These are phyloP conservation scores for Limonomyces culmigenus DNA, from an alignment of 1,284 basidiomycete genomes.

Conservation along the genomic window DNA sequence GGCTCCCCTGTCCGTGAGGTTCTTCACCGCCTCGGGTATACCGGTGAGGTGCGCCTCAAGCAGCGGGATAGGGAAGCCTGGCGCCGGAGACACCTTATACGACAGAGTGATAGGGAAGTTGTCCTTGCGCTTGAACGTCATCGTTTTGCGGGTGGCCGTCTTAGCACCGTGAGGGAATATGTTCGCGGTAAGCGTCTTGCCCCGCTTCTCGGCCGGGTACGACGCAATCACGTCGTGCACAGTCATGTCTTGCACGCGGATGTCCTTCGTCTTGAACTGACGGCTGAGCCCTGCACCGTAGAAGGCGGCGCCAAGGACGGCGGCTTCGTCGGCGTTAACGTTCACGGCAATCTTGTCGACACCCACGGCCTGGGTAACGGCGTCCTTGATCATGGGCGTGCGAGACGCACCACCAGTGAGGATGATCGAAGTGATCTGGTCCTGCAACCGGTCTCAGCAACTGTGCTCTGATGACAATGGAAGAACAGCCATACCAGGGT, in stretches of 20 bases:
- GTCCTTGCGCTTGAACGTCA: conserved; percentile 67
- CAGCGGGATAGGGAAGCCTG: conserved; percentile 54
- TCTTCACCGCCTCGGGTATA: conserved; percentile 51
- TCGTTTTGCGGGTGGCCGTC: conserved; percentile 63
- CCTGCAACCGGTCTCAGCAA: conserved; percentile 17
- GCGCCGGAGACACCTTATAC: conserved; percentile 41
- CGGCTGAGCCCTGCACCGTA: conserved; percentile 81
- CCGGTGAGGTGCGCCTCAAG: conserved; percentile 53
- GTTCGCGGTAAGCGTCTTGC: conserved; percentile 49
- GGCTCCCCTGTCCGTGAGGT: conserved; percentile 59
- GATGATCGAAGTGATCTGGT: conserved; percentile 77
- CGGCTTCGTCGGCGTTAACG: conserved; percentile 95
- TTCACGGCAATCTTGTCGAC: conserved; percentile 82
- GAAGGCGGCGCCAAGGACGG: conserved; percentile 87
- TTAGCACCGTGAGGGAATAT: conserved; percentile 67
- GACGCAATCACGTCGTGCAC: conserved; percentile 62
- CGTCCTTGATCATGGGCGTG: conserved; percentile 82
- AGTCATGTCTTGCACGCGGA: conserved; percentile 66
- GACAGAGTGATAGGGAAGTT: conserved; percentile 62
- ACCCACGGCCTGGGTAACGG: conserved; percentile 63
- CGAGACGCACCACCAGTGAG: conserved; percentile 82
- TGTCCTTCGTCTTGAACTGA: conserved; percentile 93
- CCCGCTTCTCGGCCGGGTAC: conserved; percentile 43
- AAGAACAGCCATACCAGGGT: conserved; percentile 28
- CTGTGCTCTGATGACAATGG: not conserved